These are phyloP conservation scores for Lactarius tabidus DNA, from an alignment of 768 basidiomycete species.

Conservation along the genomic window DNA sequence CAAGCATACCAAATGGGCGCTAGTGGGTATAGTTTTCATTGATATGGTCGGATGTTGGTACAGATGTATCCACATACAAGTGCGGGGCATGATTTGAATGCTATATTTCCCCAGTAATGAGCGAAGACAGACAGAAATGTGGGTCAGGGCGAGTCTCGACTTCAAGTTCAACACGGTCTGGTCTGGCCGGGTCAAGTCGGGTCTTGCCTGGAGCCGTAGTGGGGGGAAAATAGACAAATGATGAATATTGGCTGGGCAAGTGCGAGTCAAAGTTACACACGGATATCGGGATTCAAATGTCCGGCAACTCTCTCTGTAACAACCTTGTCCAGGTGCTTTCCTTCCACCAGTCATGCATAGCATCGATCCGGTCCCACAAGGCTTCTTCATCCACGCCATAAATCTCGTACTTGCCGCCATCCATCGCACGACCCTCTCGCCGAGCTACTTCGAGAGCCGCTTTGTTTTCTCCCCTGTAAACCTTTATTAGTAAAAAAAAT, in stretches of 20 bases:
- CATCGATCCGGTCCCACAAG: conserved; percentile 76
- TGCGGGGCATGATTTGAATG: background rate
- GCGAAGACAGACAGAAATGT: background rate
- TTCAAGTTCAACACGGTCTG: background rate
- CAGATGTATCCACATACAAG: background rate
- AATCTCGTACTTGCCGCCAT: conserved; percentile 79
- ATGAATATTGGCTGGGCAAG: background rate
- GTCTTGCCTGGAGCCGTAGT: background rate
- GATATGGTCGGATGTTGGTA: background rate
- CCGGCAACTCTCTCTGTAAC: conserved; percentile 82
- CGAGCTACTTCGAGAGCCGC: conserved; percentile 80
- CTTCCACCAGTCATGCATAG: conserved; percentile 93
- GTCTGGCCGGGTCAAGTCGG: background rate
- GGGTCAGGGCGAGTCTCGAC: background rate
- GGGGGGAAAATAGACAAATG: background rate
- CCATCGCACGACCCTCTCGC: conserved; percentile 56
- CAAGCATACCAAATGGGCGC: background rate
- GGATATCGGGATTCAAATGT: conserved; percentile 39
- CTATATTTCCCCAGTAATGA: background rate
- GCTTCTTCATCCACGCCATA: conserved; percentile 84
- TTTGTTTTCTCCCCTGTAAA: conserved; percentile 68
- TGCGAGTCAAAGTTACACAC: background rate
- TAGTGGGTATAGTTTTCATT: background rate
- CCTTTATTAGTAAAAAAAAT: background rate
- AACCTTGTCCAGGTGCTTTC: conserved; percentile 85